phyloP scores from a whole-genome alignment of 1,139 yeast genomes.

The Suhomyces atakaporum region DNA sequence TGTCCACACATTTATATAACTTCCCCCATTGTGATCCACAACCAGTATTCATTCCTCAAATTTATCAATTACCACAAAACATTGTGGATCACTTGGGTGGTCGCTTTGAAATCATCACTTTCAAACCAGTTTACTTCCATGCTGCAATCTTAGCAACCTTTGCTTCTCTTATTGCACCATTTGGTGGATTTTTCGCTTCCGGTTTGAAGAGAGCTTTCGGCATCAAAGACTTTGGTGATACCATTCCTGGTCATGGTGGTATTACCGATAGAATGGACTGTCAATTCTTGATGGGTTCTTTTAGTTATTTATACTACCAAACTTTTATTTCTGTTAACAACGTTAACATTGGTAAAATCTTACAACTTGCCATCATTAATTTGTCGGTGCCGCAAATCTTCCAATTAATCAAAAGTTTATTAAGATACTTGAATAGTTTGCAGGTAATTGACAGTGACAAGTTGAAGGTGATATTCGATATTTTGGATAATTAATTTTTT shows the following conservation, averaged over 20 bases:
- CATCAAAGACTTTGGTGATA: slow-evolving; percentile 89
- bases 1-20: slow-evolving; percentile 54
- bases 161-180: slow-evolving; percentile 97
- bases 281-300: slow-evolving; percentile 97
- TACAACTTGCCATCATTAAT: slow-evolving; percentile 76
- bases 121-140: slow-evolving; percentile 90
- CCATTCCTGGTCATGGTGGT: slow-evolving; percentile 98
- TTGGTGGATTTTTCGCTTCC: slow-evolving; percentile 97
- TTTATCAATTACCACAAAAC: slow-evolving; percentile 72
- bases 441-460: slow-evolving; percentile 46
- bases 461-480: slow-evolving; percentile 26
- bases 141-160: slow-evolving; percentile 84
- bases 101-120: slow-evolving; percentile 47
- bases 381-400: slow-evolving; percentile 67
- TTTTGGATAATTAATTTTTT: slow-evolving; percentile 29
- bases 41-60: slow-evolving; percentile 82
- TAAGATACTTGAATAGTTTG: slow-evolving; percentile 60
- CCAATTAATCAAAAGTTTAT: slow-evolving; percentile 61
- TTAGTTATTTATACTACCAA: slow-evolving; percentile 87
- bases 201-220: slow-evolving; percentile 97
- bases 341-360: slow-evolving; percentile 67
- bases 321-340: slow-evolving; percentile 80
- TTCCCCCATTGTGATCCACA: slow-evolving; percentile 72
- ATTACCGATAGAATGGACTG: slow-evolving; percentile 97
- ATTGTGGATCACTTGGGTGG: slow-evolving; percentile 47